Base-by-base conservation (phyloP, 192 early-diverging fungal genomes). In the Coemansia sp. region DNA sequence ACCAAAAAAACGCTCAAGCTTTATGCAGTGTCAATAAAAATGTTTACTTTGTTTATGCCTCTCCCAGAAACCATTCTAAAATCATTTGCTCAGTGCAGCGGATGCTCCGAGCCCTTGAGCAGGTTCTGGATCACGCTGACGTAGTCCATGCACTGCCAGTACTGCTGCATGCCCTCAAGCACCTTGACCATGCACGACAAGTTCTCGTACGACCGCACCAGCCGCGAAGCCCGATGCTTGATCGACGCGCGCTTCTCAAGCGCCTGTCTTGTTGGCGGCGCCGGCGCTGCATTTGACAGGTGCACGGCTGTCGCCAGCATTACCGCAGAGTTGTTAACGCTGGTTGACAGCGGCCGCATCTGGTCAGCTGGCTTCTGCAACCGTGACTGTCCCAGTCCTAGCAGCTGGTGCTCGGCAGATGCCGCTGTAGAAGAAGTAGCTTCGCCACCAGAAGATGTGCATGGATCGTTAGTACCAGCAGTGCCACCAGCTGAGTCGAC, bases 141-240 rank as follows among this genome's bases (percentile, higher is more conserved):
- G 22, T 78, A 78, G 55, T 78, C 74, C 74, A 78, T 78, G 42
- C 74, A 78, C 54, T 78, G 74, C 74, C 74, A 78, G 53, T 78
- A 78, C 74, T 78, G 74, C 65, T 78, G 74, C 74, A 78, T 78
- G 21, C 74, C 74, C 57, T 78, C 74, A 11, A 78, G 69, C 19
- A 78, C 69, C 58, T 71, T 71, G 25, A 78, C 74, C 74, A 78
- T 78, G 38, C 74, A 78, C 15, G 74, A 78, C n/a, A 78, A 59
- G 51, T 78, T 78, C 33, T 78, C 74, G 44, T 78, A 78, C 2
- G 74, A 61, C 1, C 69, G 64, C 24, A 71, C 64, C 13, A 78
- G 62, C 21, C 74, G 52, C 13, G 69, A 56, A 0, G 68, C 68
- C 0, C 69, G 56, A 13, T 45, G 48, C 49, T 70, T 77, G 21